These are phyloP conservation scores for Brassica rapa DNA, from an alignment of 345 rosid genomes.

Conservation along the genomic window DNA sequence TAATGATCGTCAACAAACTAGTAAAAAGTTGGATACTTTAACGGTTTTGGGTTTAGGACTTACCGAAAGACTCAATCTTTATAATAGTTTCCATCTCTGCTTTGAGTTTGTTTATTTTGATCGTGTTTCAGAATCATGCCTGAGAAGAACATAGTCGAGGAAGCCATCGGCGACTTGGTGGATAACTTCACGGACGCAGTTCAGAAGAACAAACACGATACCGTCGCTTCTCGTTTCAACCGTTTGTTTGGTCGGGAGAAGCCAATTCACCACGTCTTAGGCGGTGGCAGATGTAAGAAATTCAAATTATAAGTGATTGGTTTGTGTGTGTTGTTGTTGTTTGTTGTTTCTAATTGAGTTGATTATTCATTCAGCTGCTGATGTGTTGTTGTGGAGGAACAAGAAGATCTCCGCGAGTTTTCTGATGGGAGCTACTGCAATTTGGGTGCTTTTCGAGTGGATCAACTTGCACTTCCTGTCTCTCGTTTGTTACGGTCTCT, in stretches of 20 bases:
- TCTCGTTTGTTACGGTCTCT: conserved; percentile 59
- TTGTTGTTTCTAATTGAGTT: not conserved
- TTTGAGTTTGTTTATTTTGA: conserved; percentile 20
- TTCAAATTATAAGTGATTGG: not conserved
- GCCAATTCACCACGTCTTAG: conserved; percentile 69
- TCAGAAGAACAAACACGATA: conserved; percentile 63
- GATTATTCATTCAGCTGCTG: conserved; percentile 73
- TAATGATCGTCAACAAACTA: conserved; percentile 7
- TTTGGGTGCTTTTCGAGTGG: conserved; percentile 95
- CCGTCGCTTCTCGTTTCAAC: conserved; percentile 59
- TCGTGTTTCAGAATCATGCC: conserved; percentile 58
- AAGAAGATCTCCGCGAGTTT: conserved; percentile 86
- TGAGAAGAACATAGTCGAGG: conserved; percentile 69
- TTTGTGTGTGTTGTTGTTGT: not conserved
- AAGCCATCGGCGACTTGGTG: conserved; percentile 50
- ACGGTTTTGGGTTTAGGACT: not conserved
- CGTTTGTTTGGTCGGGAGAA: conserved; percentile 83
- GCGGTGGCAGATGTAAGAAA: conserved; percentile 80
- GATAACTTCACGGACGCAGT: conserved; percentile 65
- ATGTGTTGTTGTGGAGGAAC: conserved; percentile 95
- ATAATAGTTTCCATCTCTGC: not conserved
- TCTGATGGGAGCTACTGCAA: conserved; percentile 65
- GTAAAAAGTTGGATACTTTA: not conserved
- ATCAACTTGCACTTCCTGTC: conserved; percentile 79
- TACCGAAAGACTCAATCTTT: conserved; percentile 25